These are phyloP conservation scores for Eimeria necatrix DNA, from an alignment of 169 alveolate genomes.

Conservation along the genomic window DNA sequence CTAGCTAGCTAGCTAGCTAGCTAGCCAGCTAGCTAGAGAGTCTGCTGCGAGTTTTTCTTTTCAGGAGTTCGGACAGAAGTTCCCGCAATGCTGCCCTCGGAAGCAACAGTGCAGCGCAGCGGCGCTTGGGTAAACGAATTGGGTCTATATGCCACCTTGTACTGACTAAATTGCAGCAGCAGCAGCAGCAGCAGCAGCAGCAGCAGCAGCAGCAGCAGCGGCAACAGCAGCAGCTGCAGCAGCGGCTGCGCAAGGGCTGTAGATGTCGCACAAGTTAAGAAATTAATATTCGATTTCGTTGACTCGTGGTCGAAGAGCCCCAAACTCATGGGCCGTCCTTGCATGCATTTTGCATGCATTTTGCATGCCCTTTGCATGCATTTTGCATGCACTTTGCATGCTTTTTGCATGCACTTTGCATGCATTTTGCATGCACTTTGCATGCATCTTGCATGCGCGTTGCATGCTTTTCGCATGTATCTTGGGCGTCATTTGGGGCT, in stretches of 20 bases:
- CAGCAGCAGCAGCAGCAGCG: background rate
- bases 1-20: background rate
- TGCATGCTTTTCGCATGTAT: no score
- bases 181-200: background rate
- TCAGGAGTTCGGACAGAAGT: conserved; percentile 46
- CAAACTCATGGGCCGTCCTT: no score
- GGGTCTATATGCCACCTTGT: conserved; percentile 50
- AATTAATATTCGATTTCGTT: no score
- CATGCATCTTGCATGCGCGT: no score
- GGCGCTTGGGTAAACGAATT: conserved; percentile 56
- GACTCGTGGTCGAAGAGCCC: no score
- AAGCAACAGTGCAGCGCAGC: conserved; percentile 60
- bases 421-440: no score
- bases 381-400: no score
- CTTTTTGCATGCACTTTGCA: no score
- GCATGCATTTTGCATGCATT: no score
- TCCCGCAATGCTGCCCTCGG: conserved; percentile 11
- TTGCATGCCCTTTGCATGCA: no score
- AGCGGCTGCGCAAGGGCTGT: background rate
- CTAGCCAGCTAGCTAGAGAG: background rate
- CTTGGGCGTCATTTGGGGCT: no score
- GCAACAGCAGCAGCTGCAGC: background rate
- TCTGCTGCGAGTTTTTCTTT: background rate
- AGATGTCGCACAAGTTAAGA: no score
- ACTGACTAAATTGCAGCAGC: conserved; percentile 19